Base-by-base conservation (phyloP, 352 stramenopile genomes). In the Saprolegnia diclina region DNA sequence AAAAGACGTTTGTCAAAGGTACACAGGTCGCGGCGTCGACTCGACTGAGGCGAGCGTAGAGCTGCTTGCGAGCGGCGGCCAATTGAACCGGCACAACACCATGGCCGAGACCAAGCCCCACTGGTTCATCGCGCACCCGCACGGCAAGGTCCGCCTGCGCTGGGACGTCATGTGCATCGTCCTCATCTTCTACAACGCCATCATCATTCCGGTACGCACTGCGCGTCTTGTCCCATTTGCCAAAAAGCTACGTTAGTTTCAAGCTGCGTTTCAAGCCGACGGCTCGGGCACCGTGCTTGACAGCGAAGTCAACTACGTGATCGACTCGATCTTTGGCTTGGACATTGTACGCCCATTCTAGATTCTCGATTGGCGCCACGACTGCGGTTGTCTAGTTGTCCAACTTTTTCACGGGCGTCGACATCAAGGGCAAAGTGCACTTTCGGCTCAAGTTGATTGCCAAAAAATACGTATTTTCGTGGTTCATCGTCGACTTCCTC, bases 121-220 rank as follows among this genome's bases (percentile, higher is more conserved):
- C 40, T 69, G 74, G 37, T 87, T 91, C 79, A 78, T 89, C 6
- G 56, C 29, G 53, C 76, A 87, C 24, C 83, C 83, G 5, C 81
- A 87, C 55, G 76, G 81, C 1, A 73, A 73, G 53, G 78, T 88
- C 64, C 81, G 83, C 5, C 72, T 91, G 9, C 72, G 65, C 32
- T 91, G 83, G 82, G 83, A 91, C 69, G 64, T 89, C 22, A 71
- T 79, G 24, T 88, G 83, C 63, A 89, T 91, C 46, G 64, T 21
- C 14, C 87, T 91, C 66, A 91, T 89, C 64, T 84, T 89, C 35
- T 89, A 87, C 74, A 91, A 89, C 53, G 83, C 83, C 2, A 75
- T 91, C 37, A 73, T 79, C 19, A 71, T 90, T 45, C 82, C 80
- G 63, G 80, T 90, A 78, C 22, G 35, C 56, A n/a, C n/a, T n/a